phyloP scores from a whole-genome alignment of 768 basidiomycete genomes.

The Leccinum longicurvipes region DNA sequence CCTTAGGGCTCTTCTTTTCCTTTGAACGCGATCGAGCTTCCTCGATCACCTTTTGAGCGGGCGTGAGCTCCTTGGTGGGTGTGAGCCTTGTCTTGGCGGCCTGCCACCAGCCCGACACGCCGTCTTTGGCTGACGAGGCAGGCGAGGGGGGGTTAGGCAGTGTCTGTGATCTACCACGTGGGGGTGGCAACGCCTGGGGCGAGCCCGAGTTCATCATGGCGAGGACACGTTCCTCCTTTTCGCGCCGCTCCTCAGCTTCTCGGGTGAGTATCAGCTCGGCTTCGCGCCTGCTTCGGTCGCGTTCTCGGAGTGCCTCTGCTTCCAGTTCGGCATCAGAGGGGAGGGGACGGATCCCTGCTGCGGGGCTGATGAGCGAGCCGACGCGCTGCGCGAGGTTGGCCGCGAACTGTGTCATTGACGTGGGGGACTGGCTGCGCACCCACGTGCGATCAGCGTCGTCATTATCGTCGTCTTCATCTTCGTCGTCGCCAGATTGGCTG shows the following conservation, averaged over 20 bases:
- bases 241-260: slow-evolving; percentile 66
- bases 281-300: slow-evolving; percentile 71
- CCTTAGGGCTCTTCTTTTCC: slow-evolving; percentile 41
- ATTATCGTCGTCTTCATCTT: slow-evolving; percentile 38
- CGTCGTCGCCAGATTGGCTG: slow-evolving; percentile 43
- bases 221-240: slow-evolving; percentile 70
- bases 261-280: slow-evolving; percentile 72
- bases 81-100: slow-evolving; percentile 73
- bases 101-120: slow-evolving; percentile 61
- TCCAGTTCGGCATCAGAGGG: slow-evolving; percentile 79
- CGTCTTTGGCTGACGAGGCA: slow-evolving; percentile 61
- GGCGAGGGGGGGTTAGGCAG: slow-evolving; percentile 60
- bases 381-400: slow-evolving; percentile 73
- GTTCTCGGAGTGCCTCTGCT: slow-evolving; percentile 74
- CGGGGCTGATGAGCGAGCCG: slow-evolving; percentile 59
- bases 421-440: slow-evolving; percentile 47
- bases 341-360: slow-evolving; percentile 41
- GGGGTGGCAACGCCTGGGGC: slow-evolving; percentile 48
- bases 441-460: slow-evolving; percentile 24
- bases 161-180: slow-evolving; percentile 59
- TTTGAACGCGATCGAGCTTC: slow-evolving; percentile 70
- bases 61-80: slow-evolving; percentile 80
- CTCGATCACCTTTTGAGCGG: slow-evolving; percentile 77
- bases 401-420: slow-evolving; percentile 72
- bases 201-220: slow-evolving; percentile 58